Base-by-base conservation (phyloP, 1,284 basidiomycete species). In the Bjerkandera adusta region DNA sequence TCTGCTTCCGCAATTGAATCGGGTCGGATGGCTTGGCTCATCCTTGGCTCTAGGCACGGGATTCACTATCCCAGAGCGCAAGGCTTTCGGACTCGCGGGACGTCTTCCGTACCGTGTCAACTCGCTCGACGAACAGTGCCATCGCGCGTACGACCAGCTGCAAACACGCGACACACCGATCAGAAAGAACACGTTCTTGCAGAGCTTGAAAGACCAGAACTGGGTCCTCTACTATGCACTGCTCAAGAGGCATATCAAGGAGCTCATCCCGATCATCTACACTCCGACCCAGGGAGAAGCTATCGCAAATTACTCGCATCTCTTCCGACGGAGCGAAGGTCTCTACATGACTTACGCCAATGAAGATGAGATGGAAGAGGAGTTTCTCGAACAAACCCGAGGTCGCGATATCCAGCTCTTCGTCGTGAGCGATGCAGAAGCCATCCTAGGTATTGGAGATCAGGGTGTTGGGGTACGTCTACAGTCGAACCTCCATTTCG, bases 391-490 rank as follows among this genome's bases (percentile, higher is more conserved):
- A 53, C 78, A 83, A 56, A 79, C 74, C 0, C 70, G 69, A 26
- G 79, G 79, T 20, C 70, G 78, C 7, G 70, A 84, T 24, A 77
- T 89, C 37, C 76, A 90, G 52, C 70, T 92, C 22, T 73, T 92
- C 40, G 89, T 93, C 26, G 86, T 85, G 47, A 88, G 89, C 0
- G 91, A 94, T 61, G 80, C 85, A 4, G 89, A 92, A 60, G 85
- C 86, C 2, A 92, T 92, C 49, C 69, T 92, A 3, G 89, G 89
- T 15, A 92, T 89, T 56, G 85, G 84, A 3, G 84, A 86, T 62
- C 84, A 87, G 57, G 84, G 84, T 36, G 79, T 83, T 47, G 82
- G 83, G 40, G 82, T 83, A 57, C 47, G 70, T n/a, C n/a, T 63
- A 20, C 33, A 37, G 22, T 26, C 24, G 21, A 15, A 16, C 22